A percentile compares a stretch with the other conserved stretches of the same genome.
phyloP scores from a whole-genome alignment of 23 red algal genomes.

The Chondrus crispus region DNA sequence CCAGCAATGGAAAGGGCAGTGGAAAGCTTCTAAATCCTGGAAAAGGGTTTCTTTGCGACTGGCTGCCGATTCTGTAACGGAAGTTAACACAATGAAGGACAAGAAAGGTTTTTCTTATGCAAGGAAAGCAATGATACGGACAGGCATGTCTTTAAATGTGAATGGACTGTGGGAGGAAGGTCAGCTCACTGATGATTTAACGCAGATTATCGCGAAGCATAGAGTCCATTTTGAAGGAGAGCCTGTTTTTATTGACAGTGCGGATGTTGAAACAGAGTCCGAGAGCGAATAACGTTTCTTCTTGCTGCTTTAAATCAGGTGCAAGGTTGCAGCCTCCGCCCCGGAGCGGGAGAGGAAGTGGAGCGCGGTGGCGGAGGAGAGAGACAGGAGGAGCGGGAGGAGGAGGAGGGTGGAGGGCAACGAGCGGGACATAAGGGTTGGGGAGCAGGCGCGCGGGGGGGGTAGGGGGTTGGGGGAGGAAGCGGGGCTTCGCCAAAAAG shows the following conservation, averaged over 20 bases:
- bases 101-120: not conserved
- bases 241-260: not conserved
- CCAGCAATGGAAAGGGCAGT: not conserved
- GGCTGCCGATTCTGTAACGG: not conserved
- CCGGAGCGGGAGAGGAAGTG: too few species aligned
- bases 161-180: not conserved
- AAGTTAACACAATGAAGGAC: not conserved
- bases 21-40: not conserved
- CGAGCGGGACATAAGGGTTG: too few species aligned
- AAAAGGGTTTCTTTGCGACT: not conserved
- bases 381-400: too few species aligned
- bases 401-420: too few species aligned
- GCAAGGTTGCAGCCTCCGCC: too few species aligned
- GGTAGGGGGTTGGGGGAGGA: too few species aligned
- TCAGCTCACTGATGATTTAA: not conserved
- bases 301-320: too few species aligned
- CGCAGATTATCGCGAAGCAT: not conserved
- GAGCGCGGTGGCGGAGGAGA: too few species aligned
- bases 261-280: not conserved
- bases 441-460: too few species aligned
- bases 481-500: too few species aligned
- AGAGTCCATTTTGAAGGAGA: not conserved
- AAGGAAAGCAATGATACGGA: not conserved
- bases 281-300: not conserved
- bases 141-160: not conserved